phyloP scores from a whole-genome alignment of 768 basidiomycete species.

The Boletus pseudopeckii region DNA sequence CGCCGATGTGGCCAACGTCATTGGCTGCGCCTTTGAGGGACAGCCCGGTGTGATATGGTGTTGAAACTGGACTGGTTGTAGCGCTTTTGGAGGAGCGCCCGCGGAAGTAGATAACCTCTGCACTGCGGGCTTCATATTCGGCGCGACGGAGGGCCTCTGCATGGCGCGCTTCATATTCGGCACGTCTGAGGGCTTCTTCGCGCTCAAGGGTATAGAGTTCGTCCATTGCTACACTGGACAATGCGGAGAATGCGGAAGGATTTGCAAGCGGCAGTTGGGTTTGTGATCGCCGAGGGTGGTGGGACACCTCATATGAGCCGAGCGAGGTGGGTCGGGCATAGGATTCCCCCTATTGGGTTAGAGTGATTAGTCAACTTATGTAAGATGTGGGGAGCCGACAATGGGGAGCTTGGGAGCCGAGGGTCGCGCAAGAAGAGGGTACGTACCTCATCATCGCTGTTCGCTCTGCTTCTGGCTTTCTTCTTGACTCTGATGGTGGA shows the following conservation, averaged over 20 bases:
- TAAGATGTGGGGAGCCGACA: constrained; percentile 27
- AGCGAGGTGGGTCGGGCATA: constrained; percentile 57
- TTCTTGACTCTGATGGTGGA: constrained; percentile 52
- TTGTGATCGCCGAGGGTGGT: constrained; percentile 29
- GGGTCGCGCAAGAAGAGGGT: neutral
- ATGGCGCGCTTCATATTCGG: constrained; percentile 81
- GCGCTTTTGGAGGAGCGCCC: constrained; percentile 56
- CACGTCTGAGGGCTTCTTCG: constrained; percentile 76
- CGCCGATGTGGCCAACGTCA: constrained; percentile 42
- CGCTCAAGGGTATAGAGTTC: constrained; percentile 88
- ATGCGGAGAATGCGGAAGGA: constrained; percentile 57
- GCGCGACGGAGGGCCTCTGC: constrained; percentile 65
- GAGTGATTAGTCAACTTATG: constrained; percentile 22
- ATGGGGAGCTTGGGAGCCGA: constrained; percentile 13
- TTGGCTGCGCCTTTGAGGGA: constrained; percentile 26
- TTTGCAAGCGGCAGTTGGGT: constrained; percentile 28
- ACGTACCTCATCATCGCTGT: constrained; percentile 81
- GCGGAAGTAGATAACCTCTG: constrained; percentile 41
- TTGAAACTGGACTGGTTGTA: constrained; percentile 60
- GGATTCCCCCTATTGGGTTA: constrained; percentile 43
- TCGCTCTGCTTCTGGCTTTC: constrained; percentile 75
- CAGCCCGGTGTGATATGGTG: constrained; percentile 33
- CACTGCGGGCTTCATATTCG: constrained; percentile 54
- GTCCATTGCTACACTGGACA: constrained; percentile 79
- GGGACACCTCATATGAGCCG: constrained; percentile 40